A percentile compares a stretch with the other conserved stretches of the same genome.
Evolutionary conservation across 1,284 basidiomycete genomes (phyloP).

Genomic region (Butyriboletus appendiculatus): DNA sequence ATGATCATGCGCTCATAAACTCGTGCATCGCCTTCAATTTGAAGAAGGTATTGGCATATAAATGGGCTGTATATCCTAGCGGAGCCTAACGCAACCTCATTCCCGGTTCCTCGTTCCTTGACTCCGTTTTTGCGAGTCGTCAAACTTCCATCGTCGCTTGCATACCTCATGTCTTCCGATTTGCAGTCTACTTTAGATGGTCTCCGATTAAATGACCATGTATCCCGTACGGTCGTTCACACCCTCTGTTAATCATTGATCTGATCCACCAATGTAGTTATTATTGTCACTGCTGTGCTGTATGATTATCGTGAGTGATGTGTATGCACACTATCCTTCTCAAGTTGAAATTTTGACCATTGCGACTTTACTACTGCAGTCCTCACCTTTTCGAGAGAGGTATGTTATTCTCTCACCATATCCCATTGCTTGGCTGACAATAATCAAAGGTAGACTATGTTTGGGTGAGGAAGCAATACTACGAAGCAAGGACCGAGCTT

Average conservation of each 20-base stretch:
- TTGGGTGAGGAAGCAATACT: background rate
- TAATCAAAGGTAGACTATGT: background rate
- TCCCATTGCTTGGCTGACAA: background rate
- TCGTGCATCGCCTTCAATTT: too few relatives aligned
- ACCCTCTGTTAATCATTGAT: background rate
- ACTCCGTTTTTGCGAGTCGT: background rate
- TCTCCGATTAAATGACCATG: background rate
- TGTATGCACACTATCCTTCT: background rate
- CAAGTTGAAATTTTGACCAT: background rate
- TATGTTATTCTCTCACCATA: background rate
- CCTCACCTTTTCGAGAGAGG: slow-evolving; percentile 7
- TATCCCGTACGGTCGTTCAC: background rate
- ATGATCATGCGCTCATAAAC: too few relatives aligned
- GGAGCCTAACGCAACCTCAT: too few relatives aligned
- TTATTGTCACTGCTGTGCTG: background rate
- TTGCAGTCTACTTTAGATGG: background rate
- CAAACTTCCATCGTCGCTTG: background rate
- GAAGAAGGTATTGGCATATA: too few relatives aligned
- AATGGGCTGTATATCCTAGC: too few relatives aligned
- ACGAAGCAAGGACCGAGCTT: background rate
- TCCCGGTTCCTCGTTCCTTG: too few relatives aligned
- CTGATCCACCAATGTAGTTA: background rate
- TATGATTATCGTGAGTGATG: slow-evolving; percentile 13
- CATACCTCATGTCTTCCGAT: slow-evolving; percentile 3
- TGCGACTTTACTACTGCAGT: background rate